Conservation (phyloP, 352 stramenopile genomes). For the Pythium apleroticum region DNA sequence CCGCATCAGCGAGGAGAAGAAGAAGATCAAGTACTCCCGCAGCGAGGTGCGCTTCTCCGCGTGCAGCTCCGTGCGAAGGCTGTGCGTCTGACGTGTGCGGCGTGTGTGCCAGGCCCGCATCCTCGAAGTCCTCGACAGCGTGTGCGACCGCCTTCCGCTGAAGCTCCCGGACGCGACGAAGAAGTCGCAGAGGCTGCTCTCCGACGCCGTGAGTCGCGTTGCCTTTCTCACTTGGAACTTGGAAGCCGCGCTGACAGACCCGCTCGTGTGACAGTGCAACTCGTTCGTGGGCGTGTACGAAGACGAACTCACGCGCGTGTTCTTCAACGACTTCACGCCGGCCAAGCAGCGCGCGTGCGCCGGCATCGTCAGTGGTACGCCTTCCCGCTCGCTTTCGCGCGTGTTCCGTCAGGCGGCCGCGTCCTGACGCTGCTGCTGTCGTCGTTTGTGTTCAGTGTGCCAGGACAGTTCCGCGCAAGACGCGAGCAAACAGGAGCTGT, state of each 20-base stretch:
- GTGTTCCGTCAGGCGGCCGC: background rate
- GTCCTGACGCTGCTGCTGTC: background rate
- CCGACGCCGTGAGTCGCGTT: conserved; percentile 42
- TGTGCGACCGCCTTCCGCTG: conserved; percentile 59
- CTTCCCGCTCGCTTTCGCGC: background rate
- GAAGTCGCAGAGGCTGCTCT: conserved; percentile 63
- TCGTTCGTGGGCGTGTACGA: conserved; percentile 79
- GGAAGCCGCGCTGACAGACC: background rate
- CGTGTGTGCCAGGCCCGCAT: conserved; percentile 54
- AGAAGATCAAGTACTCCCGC: conserved; percentile 80
- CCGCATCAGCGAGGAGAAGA: conserved; percentile 87
- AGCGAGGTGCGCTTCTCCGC: conserved; percentile 48
- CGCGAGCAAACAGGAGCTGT: conserved; percentile 45
- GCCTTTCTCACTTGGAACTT: background rate
- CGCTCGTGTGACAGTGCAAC: conserved; percentile 45
- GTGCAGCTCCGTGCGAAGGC: background rate
- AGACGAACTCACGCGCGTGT: conserved; percentile 71
- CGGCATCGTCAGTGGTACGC: conserved; percentile 45
- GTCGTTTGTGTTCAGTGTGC: conserved; percentile 18
- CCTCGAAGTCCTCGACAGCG: conserved; percentile 77
- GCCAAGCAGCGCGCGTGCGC: conserved; percentile 63
- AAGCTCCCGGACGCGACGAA: conserved; percentile 36
- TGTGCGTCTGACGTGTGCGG: background rate
- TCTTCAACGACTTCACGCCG: conserved; percentile 78
- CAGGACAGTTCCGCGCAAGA: background rate